A percentile compares a stretch with the other conserved stretches of the same genome.
These are phyloP conservation scores for Chaetomiaceae sp. DNA, from an alignment of 2,329 filamentous ascomycete species.

Conservation along the genomic window DNA sequence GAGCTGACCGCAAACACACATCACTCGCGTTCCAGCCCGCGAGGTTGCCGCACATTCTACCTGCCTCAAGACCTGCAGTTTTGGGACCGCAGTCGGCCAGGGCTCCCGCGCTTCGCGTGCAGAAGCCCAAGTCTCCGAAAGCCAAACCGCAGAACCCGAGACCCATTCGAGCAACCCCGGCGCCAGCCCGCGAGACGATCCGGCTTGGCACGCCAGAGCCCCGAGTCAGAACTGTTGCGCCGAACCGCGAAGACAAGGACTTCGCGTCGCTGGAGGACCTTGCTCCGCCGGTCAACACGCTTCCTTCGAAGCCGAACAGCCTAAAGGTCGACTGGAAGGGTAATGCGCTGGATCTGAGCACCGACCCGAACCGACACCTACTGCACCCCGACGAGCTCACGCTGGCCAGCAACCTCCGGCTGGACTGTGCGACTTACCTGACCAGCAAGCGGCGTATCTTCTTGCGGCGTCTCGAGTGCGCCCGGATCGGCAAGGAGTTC, in stretches of 20 bases:
- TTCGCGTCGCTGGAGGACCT: slow-evolving; percentile 68
- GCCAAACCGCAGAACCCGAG: slow-evolving; percentile 28
- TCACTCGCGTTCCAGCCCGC: slow-evolving; percentile 35
- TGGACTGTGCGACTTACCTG: slow-evolving; percentile 84
- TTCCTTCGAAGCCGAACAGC: slow-evolving; percentile 62
- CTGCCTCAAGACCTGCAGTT: slow-evolving; percentile 34
- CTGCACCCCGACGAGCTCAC: slow-evolving; percentile 75
- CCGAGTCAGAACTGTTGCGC: slow-evolving; percentile 50
- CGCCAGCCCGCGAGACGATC: slow-evolving; percentile 30
- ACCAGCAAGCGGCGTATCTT: slow-evolving; percentile 94
- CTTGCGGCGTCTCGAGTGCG: slow-evolving; percentile 64
- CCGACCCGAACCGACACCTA: slow-evolving; percentile 63
- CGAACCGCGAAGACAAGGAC: slow-evolving; percentile 77
- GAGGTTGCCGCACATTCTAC: slow-evolving; percentile 39
- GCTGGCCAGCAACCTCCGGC: slow-evolving; percentile 72
- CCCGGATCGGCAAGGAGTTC: slow-evolving; percentile 72
- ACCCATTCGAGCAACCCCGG: slow-evolving; percentile 33
- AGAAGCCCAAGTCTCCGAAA: slow-evolving; percentile 27
- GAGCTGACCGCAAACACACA: slow-evolving; percentile 44
- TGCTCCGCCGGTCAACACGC: slow-evolving; percentile 63
- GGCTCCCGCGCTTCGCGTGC: slow-evolving; percentile 27
- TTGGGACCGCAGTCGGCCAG: slow-evolving; percentile 26
- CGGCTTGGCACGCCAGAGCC: slow-evolving; percentile 48
- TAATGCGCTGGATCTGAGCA: slow-evolving; percentile 67
- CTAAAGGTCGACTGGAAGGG: slow-evolving; percentile 89